Evolutionary conservation across 345 rosid species (phyloP), one percentile per base, ranked within the genome.

Genomic region (Citrus mangshanensis): DNA sequence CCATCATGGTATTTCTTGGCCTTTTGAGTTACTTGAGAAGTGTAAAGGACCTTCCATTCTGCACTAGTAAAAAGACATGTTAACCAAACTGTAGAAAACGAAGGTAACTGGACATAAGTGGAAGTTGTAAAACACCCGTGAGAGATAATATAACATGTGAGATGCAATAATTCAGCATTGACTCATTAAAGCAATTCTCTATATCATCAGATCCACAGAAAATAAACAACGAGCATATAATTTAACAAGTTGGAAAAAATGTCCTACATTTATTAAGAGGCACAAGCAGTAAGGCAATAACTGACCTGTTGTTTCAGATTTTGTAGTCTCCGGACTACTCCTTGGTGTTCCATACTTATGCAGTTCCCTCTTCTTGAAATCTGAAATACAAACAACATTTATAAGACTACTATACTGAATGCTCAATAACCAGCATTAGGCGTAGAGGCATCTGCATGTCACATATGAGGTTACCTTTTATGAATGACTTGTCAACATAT

Each of bases 1-100:
- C 95, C 95, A 78, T 91, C 93, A 68, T 89, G 91, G 82, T 83
- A 89, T 76, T 83, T 91, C 82, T 91, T 91, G n/a, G 89, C 85
- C 80, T 86, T 89, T 67, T 91, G 90, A 75, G 89, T 89, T 72
- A 88, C 22, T 62, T 88, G 91, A 25, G 88, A 67, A 28, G 95
- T 86, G 64, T 87, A 91, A 73, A 91, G 51, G 76, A 78, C 89
- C 80, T 85, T 83, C 88, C 93, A 86, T 74, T 83, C 91, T 88
- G 65, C 25, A 75, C 65, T 22, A 18, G 38, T 63, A 63, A 73
- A 30, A 30, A 16, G 18, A 1, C 54, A 71, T 6, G 10, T 75
- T 59, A 80, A 77, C 58, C 16, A 28, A 54, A 32, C 32, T 22
- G 4, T 22, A 66, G 59, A 24, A 71, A 58, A 74, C 68, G 35